Evolutionary conservation across 2,329 filamentous ascomycete genomes (phyloP).

Genomic region (Hypocreales sp.): DNA sequence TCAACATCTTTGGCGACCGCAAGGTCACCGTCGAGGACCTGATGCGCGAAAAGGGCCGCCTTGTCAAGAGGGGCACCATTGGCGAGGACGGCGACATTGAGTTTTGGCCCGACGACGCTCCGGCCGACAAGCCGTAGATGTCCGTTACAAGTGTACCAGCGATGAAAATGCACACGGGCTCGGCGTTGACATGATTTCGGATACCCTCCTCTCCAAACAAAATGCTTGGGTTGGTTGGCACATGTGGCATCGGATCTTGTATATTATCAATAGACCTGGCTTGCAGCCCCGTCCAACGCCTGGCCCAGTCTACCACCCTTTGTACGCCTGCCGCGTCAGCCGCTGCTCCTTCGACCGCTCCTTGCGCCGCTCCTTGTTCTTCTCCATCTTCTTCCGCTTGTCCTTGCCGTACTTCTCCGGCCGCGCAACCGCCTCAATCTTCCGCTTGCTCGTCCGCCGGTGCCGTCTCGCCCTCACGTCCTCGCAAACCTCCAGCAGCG

Average conservation of each 20-base stretch:
- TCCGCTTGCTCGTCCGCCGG: constrained; percentile 66
- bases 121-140: no score
- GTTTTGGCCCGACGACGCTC: constrained; percentile 74
- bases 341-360: constrained; percentile 61
- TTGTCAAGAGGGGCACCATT: constrained; percentile 56
- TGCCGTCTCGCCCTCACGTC: constrained; percentile 57
- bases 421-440: constrained; percentile 70
- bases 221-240: no score
- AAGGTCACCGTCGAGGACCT: constrained; percentile 62
- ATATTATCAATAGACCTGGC: not conserved
- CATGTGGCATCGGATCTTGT: no score
- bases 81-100: constrained; percentile 76
- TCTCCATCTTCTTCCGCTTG: constrained; percentile 72
- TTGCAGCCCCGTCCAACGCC: no score
- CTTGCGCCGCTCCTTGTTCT: constrained; percentile 72
- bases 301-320: constrained; percentile 19
- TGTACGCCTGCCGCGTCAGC: constrained; percentile 57
- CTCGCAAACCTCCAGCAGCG: constrained; percentile 57
- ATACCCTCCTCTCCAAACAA: constrained; percentile 1
- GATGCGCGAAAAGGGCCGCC: constrained; percentile 56
- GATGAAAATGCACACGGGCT: no score
- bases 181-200: not conserved
- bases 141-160: no score
- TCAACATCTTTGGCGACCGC: constrained; percentile 60
- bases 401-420: constrained; percentile 65